Conservation (phyloP, 2,329 filamentous ascomycete genomes). For the Penicillium sp. region DNA sequence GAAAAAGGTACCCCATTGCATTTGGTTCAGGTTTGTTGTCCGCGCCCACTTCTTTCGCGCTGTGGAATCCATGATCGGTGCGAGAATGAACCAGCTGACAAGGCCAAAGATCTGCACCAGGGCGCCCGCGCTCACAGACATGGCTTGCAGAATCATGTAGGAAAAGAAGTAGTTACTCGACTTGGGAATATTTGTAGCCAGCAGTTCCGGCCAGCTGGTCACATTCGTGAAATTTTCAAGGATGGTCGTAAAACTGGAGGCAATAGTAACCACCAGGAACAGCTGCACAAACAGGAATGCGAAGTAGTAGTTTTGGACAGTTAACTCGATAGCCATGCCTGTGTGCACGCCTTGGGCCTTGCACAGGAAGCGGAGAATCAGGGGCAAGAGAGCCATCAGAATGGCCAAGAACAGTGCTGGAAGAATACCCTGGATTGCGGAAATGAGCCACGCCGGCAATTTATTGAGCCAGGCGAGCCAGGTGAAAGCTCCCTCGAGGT, state of each 20-base stretch:
- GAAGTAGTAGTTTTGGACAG: constrained; percentile 93
- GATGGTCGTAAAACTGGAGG: constrained; percentile 71
- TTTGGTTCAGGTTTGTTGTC: constrained; percentile 74
- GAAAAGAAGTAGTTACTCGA: constrained; percentile 98
- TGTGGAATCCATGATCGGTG: constrained; percentile 81
- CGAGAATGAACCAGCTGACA: constrained; percentile 77
- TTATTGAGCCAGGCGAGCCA: constrained; percentile 73
- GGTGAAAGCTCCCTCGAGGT: constrained; percentile 64
- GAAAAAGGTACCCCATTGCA: constrained; percentile 93
- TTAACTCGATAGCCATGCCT: constrained; percentile 73
- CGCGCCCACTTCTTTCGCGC: constrained; percentile 79
- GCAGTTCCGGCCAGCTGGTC: constrained; percentile 69
- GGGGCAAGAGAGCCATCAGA: constrained; percentile 77
- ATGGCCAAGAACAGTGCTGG: constrained; percentile 77
- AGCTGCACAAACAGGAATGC: constrained; percentile 92
- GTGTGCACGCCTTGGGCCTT: constrained; percentile 79
- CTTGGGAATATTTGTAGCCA: constrained; percentile 80
- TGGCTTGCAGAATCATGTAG: constrained; percentile 93
- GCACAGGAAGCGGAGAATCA: constrained; percentile 75
- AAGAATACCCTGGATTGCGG: constrained; percentile 80
- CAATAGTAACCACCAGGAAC: constrained; percentile 88
- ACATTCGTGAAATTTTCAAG: constrained; percentile 67
- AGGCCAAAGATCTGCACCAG: constrained; percentile 82
- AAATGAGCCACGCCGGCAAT: constrained; percentile 64
- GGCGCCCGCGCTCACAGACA: constrained; percentile 87